phyloP scores from a whole-genome alignment of 2,329 filamentous ascomycete species.

The Sarocladium brachiariae region DNA sequence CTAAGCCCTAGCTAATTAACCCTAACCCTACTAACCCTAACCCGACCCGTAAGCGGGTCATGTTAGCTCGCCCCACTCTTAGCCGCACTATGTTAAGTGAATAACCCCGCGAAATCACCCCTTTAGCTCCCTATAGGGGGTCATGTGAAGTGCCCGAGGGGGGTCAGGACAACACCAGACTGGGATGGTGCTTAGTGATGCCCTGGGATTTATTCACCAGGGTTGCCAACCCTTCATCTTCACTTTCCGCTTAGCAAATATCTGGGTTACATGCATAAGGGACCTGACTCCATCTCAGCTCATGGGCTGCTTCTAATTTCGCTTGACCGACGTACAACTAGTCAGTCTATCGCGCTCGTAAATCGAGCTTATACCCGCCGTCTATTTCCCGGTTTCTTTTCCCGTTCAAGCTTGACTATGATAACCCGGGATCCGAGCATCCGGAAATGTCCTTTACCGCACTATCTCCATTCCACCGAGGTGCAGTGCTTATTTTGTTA shows the following conservation, averaged over 20 bases:
- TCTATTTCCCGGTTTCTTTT: neutral
- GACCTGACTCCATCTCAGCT: neutral
- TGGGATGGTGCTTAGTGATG: no score
- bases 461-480: neutral
- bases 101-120: no score
- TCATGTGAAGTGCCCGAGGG: no score
- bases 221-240: neutral
- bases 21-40: no score
- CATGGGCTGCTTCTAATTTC: neutral
- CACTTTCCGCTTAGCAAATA: neutral
- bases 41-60: no score
- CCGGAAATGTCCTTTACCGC: neutral
- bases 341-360: neutral
- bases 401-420: neutral
- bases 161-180: no score
- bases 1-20: no score
- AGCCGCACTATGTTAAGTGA: no score
- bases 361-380: neutral
- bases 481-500: neutral
- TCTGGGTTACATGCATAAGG: neutral
- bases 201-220: no score
- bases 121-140: no score
- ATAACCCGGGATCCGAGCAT: neutral
- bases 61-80: no score
- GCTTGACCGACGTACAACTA: neutral